These are phyloP conservation scores for Penicillium taxi DNA, from an alignment of 495 filamentous ascomycete genomes.

Conservation along the genomic window DNA sequence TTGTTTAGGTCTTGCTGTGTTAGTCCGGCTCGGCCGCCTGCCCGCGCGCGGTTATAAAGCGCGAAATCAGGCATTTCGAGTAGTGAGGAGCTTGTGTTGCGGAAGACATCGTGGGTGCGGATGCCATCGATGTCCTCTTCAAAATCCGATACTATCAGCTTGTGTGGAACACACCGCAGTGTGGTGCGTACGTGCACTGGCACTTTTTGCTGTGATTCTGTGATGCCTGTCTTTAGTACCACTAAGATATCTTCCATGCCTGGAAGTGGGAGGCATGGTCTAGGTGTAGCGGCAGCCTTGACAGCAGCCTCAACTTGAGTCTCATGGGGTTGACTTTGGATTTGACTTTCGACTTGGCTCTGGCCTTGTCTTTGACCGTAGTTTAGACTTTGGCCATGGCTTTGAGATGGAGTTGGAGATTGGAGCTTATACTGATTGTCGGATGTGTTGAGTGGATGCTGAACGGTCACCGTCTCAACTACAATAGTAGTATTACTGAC, in stretches of 20 bases:
- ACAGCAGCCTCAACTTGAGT: too few relatives aligned
- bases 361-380: too few relatives aligned
- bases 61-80: conserved; percentile 35
- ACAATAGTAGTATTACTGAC: too few relatives aligned
- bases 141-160: conserved; percentile 43
- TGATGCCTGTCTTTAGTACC: conserved; percentile 43
- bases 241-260: conserved; percentile 35
- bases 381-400: too few relatives aligned
- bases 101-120: conserved; percentile 38
- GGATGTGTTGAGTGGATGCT: too few relatives aligned
- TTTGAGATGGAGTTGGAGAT: neutral
- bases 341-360: too few relatives aligned
- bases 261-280: conserved; percentile 21
- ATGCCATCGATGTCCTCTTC: conserved; percentile 36
- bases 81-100: conserved; percentile 23
- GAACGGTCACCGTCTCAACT: too few relatives aligned
- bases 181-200: conserved; percentile 40
- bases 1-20: conserved; percentile 18
- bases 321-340: too few relatives aligned
- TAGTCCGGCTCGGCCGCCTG: conserved; percentile 27
- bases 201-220: conserved; percentile 37
- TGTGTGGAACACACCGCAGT: conserved; percentile 39
- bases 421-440: too few relatives aligned
- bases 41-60: conserved; percentile 34
- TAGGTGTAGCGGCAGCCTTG: neutral